Base-by-base conservation (phyloP, 176 grass and related monocot species). In the Saccharum officinarum region DNA sequence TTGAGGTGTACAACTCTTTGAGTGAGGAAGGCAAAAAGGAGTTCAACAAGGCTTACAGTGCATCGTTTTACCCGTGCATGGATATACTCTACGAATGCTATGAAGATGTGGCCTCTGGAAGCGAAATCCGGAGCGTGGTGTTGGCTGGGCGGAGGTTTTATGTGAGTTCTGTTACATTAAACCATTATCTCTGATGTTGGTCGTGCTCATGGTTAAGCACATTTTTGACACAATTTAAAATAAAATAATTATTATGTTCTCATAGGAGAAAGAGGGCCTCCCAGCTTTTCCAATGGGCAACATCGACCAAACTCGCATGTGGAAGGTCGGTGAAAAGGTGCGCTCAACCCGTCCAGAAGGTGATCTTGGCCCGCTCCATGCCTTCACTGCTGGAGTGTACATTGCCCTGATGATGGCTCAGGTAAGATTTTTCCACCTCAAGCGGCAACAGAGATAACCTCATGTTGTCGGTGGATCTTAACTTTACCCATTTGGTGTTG, bases 401-500 rank as follows among this genome's bases (percentile, higher is more conserved):
- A 86, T 93, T 52, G 92, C 92, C 33, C 67, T 97, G 13, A 94
- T 94, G 91, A 98, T 98, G 96, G 93, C 93, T 60, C 91, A 95
- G 93, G 93, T 93, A 80, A 16, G 34, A 7, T 75, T 40, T 17
- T 70, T 90, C 36, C 79, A 86, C 15, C 47, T 93, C 55, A 90
- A 86, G 4, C 0, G 73, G 72, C 59, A 90, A 83, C 67, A 42
- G 1, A 47, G 7, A 10, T 34, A 54, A 13, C 72, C 72, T 17
- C 0, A 0, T 6, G 4, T 37, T 76, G 30, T 37, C 3, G 1
- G 6, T 75, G 26, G 8, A 33, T 0, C 4, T n/a, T 3, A 23
- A 2, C 47, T 31, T 37, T 38, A 52, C 3, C 6, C 15, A 1
- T 30, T 8, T 0, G 12, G 0, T 73, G 23, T 8, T 57, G 6